Evolutionary conservation across 2,329 filamentous ascomycete species (phyloP), one percentile per base, ranked within the genome.

Genomic region (Diaporthe amygdali): DNA sequence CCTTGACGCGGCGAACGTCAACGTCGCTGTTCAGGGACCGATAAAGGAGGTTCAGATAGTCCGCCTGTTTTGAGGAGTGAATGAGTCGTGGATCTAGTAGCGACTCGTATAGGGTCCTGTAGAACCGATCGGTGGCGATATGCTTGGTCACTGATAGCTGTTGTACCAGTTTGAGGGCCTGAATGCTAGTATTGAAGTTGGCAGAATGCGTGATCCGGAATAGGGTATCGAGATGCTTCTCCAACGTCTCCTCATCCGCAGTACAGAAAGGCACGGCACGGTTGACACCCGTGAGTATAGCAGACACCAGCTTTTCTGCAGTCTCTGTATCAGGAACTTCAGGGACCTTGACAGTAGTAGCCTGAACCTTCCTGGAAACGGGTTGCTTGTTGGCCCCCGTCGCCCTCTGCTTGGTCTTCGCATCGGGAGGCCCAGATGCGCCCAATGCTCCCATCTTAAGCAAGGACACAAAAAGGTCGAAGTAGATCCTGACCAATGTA

Each of bases 121-220:
- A 99, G 84, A 97, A 99, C 72, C 96, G 90, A 78, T 99, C 96
- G 15, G 92, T 92, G 5, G 93, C 92, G 68, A 96, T 87, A 77
- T 95, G 92, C 79, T 96, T 94, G 3, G 92, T 90, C 1, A 91
- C 87, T 0, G 95, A 94, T 34, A 99, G 89, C 80, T 98, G 96
- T 80, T 98, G 96, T 75, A 99, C 97, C 59, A 99, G 86, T 84
- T 97, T 93, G 74, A 99, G 88, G 41, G 96, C 96, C 82, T 99
- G 96, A 46, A 99, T 94, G 79, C 95, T 96, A 0, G 96, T 99
- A 83, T 98, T 99, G 88, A 99, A 98, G 82, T 99, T 99, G 70
- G 96, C 94, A 0, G 96, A 98, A 82, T 99, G 96, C 0, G 96
- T 97, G 77, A 99, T 96, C 77, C 91, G 92, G 88, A 98, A 99